Base-by-base conservation (phyloP, 257 asterid species). In the Salvia rosmarinus region DNA sequence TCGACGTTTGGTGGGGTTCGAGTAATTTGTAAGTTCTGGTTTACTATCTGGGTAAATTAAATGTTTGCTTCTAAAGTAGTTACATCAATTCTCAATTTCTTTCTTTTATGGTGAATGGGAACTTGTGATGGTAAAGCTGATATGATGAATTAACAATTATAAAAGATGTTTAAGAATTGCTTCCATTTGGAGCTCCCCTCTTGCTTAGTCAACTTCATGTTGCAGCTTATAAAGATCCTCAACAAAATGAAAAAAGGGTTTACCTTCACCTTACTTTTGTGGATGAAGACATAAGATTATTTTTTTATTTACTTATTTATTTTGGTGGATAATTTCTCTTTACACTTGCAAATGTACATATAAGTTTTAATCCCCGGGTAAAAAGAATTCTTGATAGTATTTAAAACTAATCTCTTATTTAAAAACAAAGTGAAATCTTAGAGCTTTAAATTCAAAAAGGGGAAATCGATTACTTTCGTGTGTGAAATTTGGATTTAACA, bases 51-150 rank as follows among this genome's bases (percentile, higher is more conserved):
- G 76, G 42, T 34, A 72, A 72, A 50, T 14, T 71, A 72, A 62
- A 62, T 35, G 71, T 25, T 39, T 13, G 65, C 55, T 19, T 60
- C 30, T 35, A 60, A 60, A 35, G 47, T 60, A 34, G 49, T 63
- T 40, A 11, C 20, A 11, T 32, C n/a, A 51, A 42, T 59, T 60
- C 46, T 9, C 10, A 43, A 11, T 2, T 37, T 74, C 43, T 46
- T 67, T 55, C n/a, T 34, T 20, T 32, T 4, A 19, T 14, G 42
- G 68, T 43, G 61, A 55, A 50, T 69, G 13, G 77, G 68, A 32
- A 70, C 64, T 71, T 77, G 74, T 35, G 73, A 65, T 71, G 54
- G 39, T 52, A 76, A 76, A 77, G 69, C 64, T 70, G 81, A 44
- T 64, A 64, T 19, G n/a, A 21, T 70, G 73, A 64, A 64, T 43